These are phyloP conservation scores for Paecilomyces sp. DNA, from an alignment of 2,329 filamentous ascomycete genomes.

Conservation along the genomic window DNA sequence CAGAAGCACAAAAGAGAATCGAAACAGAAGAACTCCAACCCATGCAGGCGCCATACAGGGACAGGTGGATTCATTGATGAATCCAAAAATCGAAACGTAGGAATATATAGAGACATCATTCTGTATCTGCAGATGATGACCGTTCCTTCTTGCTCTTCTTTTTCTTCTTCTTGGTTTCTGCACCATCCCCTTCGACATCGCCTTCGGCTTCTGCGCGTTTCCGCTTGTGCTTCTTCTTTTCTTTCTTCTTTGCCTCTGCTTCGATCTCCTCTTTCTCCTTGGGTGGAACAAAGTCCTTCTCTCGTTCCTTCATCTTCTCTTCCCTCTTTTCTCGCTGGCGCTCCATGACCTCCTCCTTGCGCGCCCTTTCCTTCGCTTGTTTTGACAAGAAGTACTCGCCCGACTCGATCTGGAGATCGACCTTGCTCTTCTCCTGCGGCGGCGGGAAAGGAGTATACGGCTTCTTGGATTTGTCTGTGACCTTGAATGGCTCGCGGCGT, in stretches of 20 bases:
- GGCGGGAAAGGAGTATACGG: slow-evolving; percentile 95
- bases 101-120: slow-evolving; percentile 13
- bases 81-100: slow-evolving; percentile 3
- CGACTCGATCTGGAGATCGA: slow-evolving; percentile 94
- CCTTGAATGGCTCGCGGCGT: slow-evolving; percentile 70
- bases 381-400: slow-evolving; percentile 96
- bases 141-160: slow-evolving; percentile 35
- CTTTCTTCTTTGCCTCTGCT: slow-evolving; percentile 51
- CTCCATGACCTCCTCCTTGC: slow-evolving; percentile 71
- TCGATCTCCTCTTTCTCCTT: slow-evolving; percentile 58
- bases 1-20: background rate
- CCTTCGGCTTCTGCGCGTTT: slow-evolving; percentile 27
- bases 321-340: slow-evolving; percentile 81
- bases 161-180: slow-evolving; percentile 57
- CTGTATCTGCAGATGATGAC: slow-evolving; percentile 11
- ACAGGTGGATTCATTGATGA: background rate
- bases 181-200: slow-evolving; percentile 19
- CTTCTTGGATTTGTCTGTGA: slow-evolving; percentile 92
- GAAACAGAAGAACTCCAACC: slow-evolving; percentile 23
- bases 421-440: slow-evolving; percentile 95
- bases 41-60: slow-evolving; percentile 27
- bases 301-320: slow-evolving; percentile 77
- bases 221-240: slow-evolving; percentile 36
- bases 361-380: slow-evolving; percentile 79
- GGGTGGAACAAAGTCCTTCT: slow-evolving; percentile 80